Evolutionary conservation across 75 land plant genomes (phyloP).

Genomic region (Azolla pinnata): DNA sequence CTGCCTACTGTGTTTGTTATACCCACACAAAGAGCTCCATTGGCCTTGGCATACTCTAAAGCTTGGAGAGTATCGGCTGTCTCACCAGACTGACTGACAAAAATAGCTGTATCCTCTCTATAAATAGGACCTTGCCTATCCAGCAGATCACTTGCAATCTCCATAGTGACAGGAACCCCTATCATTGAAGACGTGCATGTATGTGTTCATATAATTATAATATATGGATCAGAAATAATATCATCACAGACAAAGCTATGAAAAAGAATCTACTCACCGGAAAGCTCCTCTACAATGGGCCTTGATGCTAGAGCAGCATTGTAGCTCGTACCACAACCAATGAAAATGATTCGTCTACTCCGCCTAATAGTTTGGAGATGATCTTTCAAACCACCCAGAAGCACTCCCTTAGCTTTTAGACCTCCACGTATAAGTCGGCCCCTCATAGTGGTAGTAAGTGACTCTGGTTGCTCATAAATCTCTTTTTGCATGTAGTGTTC

Average conservation of each 20-base stretch:
- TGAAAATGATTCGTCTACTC: constrained; percentile 82
- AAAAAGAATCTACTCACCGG: constrained; percentile 40
- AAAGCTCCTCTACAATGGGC: constrained; percentile 87
- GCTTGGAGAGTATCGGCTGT: constrained; percentile 93
- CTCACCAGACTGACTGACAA: constrained; percentile 99
- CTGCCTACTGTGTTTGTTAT: constrained; percentile 98
- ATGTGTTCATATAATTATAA: too few relatives aligned
- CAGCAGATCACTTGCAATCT: constrained; percentile 86
- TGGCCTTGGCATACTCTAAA: constrained; percentile 70
- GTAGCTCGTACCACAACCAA: constrained; percentile 99
- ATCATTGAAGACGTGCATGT: not conserved
- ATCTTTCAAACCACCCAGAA: constrained; percentile 93
- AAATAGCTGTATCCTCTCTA: constrained; percentile 91
- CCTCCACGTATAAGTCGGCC: constrained; percentile 81
- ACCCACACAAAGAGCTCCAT: constrained; percentile 97
- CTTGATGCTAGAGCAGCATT: constrained; percentile 95
- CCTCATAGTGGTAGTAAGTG: constrained; percentile 91
- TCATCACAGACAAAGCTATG: not conserved
- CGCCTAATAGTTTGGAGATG: constrained; percentile 79
- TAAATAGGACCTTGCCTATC: constrained; percentile 93
- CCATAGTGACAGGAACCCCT: constrained; percentile 92
- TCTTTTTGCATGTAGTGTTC: constrained; percentile 98
- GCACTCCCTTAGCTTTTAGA: constrained; percentile 55
- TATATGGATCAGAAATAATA: constrained; percentile 1
- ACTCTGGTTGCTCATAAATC: constrained; percentile 97